Evolutionary conservation across 306 rosid species (phyloP).

Genomic region (Prunus salicina): DNA sequence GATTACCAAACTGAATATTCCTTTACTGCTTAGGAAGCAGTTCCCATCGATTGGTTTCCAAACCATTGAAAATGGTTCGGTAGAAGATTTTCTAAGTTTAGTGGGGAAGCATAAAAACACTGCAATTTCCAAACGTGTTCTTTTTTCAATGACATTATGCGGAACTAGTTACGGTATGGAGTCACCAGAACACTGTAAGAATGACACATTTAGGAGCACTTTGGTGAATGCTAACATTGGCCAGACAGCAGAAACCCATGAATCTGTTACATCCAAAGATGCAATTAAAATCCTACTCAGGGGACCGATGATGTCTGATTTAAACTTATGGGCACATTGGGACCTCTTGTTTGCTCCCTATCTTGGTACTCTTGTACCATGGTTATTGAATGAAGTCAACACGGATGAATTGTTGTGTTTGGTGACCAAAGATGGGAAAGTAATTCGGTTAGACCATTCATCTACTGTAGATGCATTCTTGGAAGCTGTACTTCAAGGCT

Average conservation of each 20-base stretch:
- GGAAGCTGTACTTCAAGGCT: conserved; percentile 76
- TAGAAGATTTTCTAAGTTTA: conserved; percentile 51
- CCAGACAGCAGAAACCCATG: conserved; percentile 26
- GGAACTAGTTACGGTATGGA: conserved; percentile 38
- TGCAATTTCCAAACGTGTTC: conserved; percentile 54
- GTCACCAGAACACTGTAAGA: conserved; percentile 34
- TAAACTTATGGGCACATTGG: conserved; percentile 95
- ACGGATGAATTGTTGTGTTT: conserved; percentile 65
- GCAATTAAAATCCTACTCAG: conserved; percentile 65
- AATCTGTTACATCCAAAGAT: conserved; percentile 51
- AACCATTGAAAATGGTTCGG: conserved; percentile 43
- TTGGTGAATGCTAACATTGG: conserved; percentile 22
- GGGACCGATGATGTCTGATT: conserved; percentile 81
- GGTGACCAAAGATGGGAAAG: conserved; percentile 82
- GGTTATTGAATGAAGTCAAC: conserved; percentile 73
- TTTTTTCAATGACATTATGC: conserved; percentile 66
- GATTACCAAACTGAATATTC: conserved; percentile 53
- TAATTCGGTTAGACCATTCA: conserved; percentile 67
- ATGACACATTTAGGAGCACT: conserved; percentile 26
- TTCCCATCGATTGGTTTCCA: conserved; percentile 67
- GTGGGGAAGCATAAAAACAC: conserved; percentile 40
- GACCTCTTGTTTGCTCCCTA: conserved; percentile 73
- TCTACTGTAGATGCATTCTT: conserved; percentile 70
- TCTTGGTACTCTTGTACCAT: conserved; percentile 74
- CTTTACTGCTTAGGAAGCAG: conserved; percentile 63